Base-by-base conservation (phyloP, 2,329 filamentous ascomycete genomes). In the Pseudonectria foliicola region DNA sequence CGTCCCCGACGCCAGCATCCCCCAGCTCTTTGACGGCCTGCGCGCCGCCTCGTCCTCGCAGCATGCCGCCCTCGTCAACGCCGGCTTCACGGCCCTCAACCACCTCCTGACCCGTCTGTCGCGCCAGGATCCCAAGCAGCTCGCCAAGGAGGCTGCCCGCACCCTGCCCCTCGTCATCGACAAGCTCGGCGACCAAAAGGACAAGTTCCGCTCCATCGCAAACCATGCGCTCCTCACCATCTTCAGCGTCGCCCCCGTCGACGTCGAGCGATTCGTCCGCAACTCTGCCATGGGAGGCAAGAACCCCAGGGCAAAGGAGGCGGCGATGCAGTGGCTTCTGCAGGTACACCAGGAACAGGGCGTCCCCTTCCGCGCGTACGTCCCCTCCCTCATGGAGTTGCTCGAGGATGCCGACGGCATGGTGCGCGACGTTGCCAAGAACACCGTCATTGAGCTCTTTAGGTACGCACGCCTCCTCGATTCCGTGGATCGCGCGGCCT, bases 321-420 rank as follows among this genome's bases (percentile, higher is more conserved):
- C 79, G 34, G 80, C 81, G 46, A 80, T 95, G 77, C 74, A 80
- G 42, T 95, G 89, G 89, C 67, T 95, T 25, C 71, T 87, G 24
- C 81, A 82, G 69, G 82, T 86, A 81, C 84, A 92, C 57, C 75
- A 81, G 54, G 82, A 86, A 35, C 76, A 88, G 39, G 79, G 77
- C 26, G 67, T 95, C 45, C 80, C 81, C 25, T 95, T 95, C 63
- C 82, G 86, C 43, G 68, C 68, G 52, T 95, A 93, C 56, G 88
- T 94, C 2, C 82, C 85, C 3, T 73, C 75, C 10, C 71, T 95
- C 27, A 90, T 95, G 65, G 82, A 86, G 35, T 75, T 92, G 46
- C 73, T 95, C 27, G 90, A 95, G 62, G 89, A 95, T 59, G 84
- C 88, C 8, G 90, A 95, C 57, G 82, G 84, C 32, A 81, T 79